Evolutionary conservation across 1,284 basidiomycete genomes (phyloP), one percentile per base, ranked within the genome.

Genomic region (Fomitopsis palustris): DNA sequence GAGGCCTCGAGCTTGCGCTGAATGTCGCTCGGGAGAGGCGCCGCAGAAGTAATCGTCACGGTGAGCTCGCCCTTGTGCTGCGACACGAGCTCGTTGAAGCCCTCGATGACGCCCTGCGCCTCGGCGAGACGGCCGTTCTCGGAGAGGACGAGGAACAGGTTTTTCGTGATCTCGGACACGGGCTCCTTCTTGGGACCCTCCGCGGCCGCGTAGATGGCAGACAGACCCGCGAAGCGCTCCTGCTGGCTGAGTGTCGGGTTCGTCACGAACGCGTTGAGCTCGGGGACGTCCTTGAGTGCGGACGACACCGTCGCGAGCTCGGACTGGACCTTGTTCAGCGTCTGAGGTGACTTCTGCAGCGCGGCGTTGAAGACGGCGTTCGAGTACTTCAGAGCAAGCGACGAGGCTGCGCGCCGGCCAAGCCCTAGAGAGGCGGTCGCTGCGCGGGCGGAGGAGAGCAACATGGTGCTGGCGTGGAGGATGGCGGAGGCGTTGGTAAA

Each of bases 31-130:
- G 87, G 78, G 59, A 98, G 82, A 17, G 93, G 85, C 54, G 85
- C 70, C 27, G 95, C 94, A 43, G 92, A 95, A 58, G 96, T 98
- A 75, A 99, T 92, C 59, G 87, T 84, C 63, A 99, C 92, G 72
- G 91, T 93, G 66, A 98, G 81, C 79, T 99, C 96, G 67, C 96
- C 96, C 74, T 86, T 91, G 85, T 98, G 86, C 69, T 91, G 88
- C 59, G 92, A 80, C 67, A 97, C 91, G 66, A 98, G 87, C 73
- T 90, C 86, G 68, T 93, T 87, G 80, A 98, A 98, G 64, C 92
- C 95, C 71, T 92, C 87, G 68, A 98, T 93, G 63, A 97, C 93
- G 67, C 89, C 90, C 68, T 85, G 79, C 29, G 93, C 88, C 80
- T 96, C 90, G 61, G 78, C 81, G 63, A 99, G 81, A 64, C 97